phyloP scores from a whole-genome alignment of 2,329 filamentous ascomycete genomes.

The Trichoderma hamatum region DNA sequence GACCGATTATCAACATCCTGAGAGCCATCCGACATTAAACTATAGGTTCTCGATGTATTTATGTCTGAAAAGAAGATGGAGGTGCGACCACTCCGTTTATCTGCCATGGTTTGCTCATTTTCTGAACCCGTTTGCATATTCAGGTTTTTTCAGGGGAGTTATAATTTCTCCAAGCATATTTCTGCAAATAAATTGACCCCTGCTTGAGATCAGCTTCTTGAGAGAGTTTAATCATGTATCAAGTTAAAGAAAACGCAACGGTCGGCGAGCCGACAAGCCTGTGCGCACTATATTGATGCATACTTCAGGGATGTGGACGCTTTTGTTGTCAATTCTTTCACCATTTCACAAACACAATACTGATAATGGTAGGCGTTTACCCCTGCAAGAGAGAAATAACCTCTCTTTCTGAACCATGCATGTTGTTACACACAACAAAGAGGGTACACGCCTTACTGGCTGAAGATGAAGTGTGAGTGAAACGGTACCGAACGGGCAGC shows the following conservation, averaged over 20 bases:
- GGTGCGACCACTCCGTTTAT: neutral
- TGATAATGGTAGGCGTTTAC: neutral
- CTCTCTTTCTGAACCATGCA: neutral
- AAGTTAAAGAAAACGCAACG: neutral
- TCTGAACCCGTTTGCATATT: neutral
- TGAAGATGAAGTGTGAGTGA: neutral
- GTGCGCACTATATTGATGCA: neutral
- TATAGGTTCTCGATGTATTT: neutral
- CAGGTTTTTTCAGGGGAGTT: neutral
- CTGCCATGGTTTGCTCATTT: neutral
- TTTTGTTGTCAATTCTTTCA: neutral
- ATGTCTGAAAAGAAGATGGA: neutral
- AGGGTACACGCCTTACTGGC: too few relatives aligned
- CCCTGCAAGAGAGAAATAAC: neutral
- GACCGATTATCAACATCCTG: neutral
- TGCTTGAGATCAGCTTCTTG: neutral
- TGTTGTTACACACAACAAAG: neutral
- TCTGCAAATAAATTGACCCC: neutral
- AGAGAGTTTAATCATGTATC: neutral
- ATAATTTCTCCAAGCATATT: neutral
- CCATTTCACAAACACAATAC: neutral
- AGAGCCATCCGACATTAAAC: neutral
- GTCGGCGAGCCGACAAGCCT: neutral
- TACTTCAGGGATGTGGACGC: neutral
- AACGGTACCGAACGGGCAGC: neutral